Evolutionary conservation across 1,284 basidiomycete species (phyloP).

Genomic region (Trichosporon sp.): DNA sequence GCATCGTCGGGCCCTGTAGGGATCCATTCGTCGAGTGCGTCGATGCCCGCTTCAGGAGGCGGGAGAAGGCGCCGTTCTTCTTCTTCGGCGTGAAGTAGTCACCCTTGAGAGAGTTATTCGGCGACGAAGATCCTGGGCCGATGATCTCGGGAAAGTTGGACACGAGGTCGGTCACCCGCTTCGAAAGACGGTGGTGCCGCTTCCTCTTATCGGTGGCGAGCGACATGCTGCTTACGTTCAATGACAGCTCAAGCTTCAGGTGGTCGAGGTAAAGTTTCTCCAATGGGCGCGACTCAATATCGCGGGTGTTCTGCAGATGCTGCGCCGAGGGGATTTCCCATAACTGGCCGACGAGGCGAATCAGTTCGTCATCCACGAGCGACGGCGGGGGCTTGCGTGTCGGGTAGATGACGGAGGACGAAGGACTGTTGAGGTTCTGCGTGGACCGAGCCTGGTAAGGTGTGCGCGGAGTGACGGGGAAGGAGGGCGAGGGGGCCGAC

Average conservation of each 20-base stretch:
- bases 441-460: not conserved
- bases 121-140: not conserved
- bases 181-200: slow-evolving; percentile 14
- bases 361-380: slow-evolving; percentile 28
- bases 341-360: slow-evolving; percentile 44
- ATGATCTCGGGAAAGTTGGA: slow-evolving; percentile 17
- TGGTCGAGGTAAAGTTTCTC: slow-evolving; percentile 53
- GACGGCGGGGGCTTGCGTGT: not conserved
- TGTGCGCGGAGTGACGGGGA: not conserved
- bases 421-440: not conserved
- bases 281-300: slow-evolving; percentile 38
- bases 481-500: not conserved
- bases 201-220: slow-evolving; percentile 11
- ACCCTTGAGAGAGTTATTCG: not conserved
- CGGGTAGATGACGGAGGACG: not conserved
- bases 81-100: slow-evolving; percentile 17
- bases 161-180: slow-evolving; percentile 10
- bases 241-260: slow-evolving; percentile 41
- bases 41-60: not conserved
- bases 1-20: not conserved
- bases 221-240: slow-evolving; percentile 12
- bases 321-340: slow-evolving; percentile 44
- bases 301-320: slow-evolving; percentile 43
- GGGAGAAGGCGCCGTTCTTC: slow-evolving; percentile 16
- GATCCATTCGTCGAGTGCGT: not conserved